A percentile compares a stretch with the other conserved stretches of the same genome.
phyloP scores from a whole-genome alignment of 345 rosid genomes.

The Salix brachista region DNA sequence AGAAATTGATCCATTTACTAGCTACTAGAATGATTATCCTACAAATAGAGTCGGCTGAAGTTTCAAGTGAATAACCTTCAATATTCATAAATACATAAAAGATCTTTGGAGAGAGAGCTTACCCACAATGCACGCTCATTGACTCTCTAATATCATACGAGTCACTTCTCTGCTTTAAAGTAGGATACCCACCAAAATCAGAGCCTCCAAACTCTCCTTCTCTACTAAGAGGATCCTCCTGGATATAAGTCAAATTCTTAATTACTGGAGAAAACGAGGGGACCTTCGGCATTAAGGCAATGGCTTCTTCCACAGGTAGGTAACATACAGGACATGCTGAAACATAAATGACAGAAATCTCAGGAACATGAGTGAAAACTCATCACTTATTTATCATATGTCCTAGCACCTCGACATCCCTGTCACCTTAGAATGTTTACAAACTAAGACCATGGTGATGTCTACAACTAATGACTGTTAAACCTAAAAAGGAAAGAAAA shows the following conservation, averaged over 20 bases:
- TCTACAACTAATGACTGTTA: background rate
- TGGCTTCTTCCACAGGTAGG: conserved; percentile 91
- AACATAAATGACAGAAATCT: conserved; percentile 21
- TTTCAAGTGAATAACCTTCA: conserved; percentile 1
- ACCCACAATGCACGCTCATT: conserved; percentile 94
- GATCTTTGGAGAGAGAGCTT: conserved; percentile 16
- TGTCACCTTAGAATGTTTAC: background rate
- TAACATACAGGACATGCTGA: conserved; percentile 99
- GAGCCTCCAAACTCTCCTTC: conserved; percentile 91
- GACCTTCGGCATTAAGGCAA: conserved; percentile 73
- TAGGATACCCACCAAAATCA: conserved; percentile 94
- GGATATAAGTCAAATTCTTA: conserved; percentile 64
- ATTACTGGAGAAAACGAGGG: conserved; percentile 82
- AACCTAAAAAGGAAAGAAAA: background rate
- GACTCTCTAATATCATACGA: conserved; percentile 78
- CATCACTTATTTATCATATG: background rate
- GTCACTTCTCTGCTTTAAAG: conserved; percentile 70
- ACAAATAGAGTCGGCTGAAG: background rate
- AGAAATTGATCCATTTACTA: background rate
- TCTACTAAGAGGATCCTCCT: conserved; percentile 56
- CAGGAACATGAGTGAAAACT: conserved; percentile 9
- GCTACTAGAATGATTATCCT: background rate
- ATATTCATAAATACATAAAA: background rate
- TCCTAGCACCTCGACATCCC: background rate
- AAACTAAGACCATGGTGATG: background rate